phyloP scores from a whole-genome alignment of 208 protist species.

The Trypanosoma vivax region DNA sequence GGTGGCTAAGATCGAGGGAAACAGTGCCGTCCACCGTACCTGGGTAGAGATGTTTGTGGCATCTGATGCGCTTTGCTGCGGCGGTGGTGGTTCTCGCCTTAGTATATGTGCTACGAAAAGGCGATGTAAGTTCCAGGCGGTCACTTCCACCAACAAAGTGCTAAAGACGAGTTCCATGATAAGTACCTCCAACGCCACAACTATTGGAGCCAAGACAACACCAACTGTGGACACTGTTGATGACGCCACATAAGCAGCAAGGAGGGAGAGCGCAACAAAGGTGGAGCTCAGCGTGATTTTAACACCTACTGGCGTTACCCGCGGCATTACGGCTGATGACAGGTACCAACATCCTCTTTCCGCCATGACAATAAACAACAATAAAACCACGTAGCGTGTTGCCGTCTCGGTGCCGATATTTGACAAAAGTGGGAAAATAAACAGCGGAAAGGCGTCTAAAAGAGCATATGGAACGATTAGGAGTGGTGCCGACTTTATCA shows the following conservation, averaged over 20 bases:
- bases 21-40: slow-evolving; percentile 13
- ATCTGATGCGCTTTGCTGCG: slow-evolving; percentile 1
- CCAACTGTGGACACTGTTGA: not conserved
- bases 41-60: slow-evolving; percentile 20
- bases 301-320: slow-evolving; percentile 9
- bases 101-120: not conserved
- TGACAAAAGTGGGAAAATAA: slow-evolving; percentile 8
- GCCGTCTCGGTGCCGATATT: not conserved
- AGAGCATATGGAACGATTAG: slow-evolving; percentile 16
- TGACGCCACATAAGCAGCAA: not conserved
- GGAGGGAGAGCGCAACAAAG: slow-evolving; percentile 8
- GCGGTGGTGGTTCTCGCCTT: not conserved
- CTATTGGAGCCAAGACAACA: slow-evolving; percentile 5
- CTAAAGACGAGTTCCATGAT: slow-evolving; percentile 15
- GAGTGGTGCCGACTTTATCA: slow-evolving; percentile 3
- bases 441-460: slow-evolving; percentile 17
- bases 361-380: slow-evolving; percentile 2
- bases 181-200: slow-evolving; percentile 11
- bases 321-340: slow-evolving; percentile 2
- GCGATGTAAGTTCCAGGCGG: not conserved
- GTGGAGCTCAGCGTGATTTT: slow-evolving; percentile 10
- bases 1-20: slow-evolving; percentile 3
- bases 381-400: not conserved
- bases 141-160: slow-evolving; percentile 4
- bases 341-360: slow-evolving; percentile 17